phyloP scores from a whole-genome alignment of 2,329 filamentous ascomycete species.

The Cercospora sp. region DNA sequence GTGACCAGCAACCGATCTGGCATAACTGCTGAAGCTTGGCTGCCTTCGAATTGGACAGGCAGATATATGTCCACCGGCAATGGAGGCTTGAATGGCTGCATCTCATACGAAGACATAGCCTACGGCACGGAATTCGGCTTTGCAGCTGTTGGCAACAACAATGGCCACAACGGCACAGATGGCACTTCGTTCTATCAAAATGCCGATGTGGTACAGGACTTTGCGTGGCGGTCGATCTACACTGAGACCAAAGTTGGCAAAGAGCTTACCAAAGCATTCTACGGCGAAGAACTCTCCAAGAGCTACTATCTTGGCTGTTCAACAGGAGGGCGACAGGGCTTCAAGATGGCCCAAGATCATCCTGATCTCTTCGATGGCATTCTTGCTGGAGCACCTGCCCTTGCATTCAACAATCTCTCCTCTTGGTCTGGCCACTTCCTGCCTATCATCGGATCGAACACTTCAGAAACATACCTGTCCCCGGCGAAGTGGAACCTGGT shows the following conservation, averaged over 20 bases:
- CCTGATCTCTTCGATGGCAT: constrained; percentile 51
- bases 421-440: constrained; percentile 47
- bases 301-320: constrained; percentile 51
- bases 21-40: constrained; percentile 49
- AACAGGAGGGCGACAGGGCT: constrained; percentile 49
- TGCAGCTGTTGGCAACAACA: constrained; percentile 45
- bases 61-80: constrained; percentile 42
- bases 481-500: constrained; percentile 43
- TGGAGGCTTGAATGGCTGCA: constrained; percentile 45
- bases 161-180: constrained; percentile 46
- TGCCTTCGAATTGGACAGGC: constrained; percentile 46
- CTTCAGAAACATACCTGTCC: constrained; percentile 43
- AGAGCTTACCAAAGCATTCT: constrained; percentile 38
- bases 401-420: constrained; percentile 45
- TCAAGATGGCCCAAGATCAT: constrained; percentile 47
- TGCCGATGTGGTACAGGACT: constrained; percentile 50
- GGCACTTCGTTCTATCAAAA: constrained; percentile 51
- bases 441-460: constrained; percentile 40
- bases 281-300: constrained; percentile 43
- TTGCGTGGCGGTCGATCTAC: constrained; percentile 43
- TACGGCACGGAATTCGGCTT: constrained; percentile 44
- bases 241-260: constrained; percentile 37
- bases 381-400: constrained; percentile 46
- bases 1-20: constrained; percentile 43
- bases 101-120: constrained; percentile 41